These are phyloP conservation scores for Steccherinum ochraceum DNA, from an alignment of 768 basidiomycete genomes.

Conservation along the genomic window DNA sequence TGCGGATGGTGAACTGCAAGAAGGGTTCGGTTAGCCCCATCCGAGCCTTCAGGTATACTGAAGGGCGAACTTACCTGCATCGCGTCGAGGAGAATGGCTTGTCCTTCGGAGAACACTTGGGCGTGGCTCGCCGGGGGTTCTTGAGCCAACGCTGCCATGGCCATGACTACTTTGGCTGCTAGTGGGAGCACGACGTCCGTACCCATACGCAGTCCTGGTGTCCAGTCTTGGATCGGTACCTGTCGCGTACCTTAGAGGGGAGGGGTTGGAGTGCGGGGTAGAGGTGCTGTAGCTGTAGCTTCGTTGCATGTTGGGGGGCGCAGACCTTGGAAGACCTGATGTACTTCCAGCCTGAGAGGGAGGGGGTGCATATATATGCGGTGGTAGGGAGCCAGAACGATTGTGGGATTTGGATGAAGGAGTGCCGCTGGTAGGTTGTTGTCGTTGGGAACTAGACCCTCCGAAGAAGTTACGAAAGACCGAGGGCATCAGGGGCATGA, in stretches of 20 bases:
- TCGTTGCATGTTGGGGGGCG: slow-evolving; percentile 24
- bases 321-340: slow-evolving; percentile 13
- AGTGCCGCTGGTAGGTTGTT: slow-evolving; percentile 11
- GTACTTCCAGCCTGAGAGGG: slow-evolving; percentile 1
- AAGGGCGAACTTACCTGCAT: slow-evolving; percentile 34
- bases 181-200: slow-evolving; percentile 26
- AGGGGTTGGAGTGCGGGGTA: slow-evolving; percentile 28
- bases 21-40: too few relatives aligned
- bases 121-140: slow-evolving; percentile 23
- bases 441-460: slow-evolving; percentile 18
- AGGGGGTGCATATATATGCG: slow-evolving; percentile 19
- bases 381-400: slow-evolving; percentile 35
- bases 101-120: slow-evolving; percentile 33
- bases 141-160: slow-evolving; percentile 13
- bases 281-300: slow-evolving; percentile 38
- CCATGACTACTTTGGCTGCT: not conserved
- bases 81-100: slow-evolving; percentile 35
- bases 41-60: not conserved
- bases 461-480: slow-evolving; percentile 46
- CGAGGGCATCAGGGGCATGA: slow-evolving; percentile 33
- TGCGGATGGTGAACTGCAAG: not conserved
- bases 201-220: slow-evolving; percentile 20
- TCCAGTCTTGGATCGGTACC: slow-evolving; percentile 16
- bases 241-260: slow-evolving; percentile 25
- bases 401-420: slow-evolving; percentile 33